These are phyloP conservation scores for Casuarina equisetifolia DNA, from an alignment of 306 rosid genomes.

Conservation along the genomic window DNA sequence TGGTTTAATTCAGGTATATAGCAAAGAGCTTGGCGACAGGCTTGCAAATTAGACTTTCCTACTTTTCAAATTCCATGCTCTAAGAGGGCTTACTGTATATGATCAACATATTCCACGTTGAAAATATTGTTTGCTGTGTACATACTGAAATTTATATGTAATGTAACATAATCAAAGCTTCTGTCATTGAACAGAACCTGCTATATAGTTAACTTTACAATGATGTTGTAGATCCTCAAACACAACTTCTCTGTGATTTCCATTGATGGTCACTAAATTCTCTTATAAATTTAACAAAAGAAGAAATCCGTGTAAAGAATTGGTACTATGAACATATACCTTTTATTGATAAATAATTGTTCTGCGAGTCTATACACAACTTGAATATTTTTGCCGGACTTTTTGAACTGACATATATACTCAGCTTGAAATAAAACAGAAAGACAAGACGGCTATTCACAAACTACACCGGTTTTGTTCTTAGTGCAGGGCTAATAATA, in stretches of 20 bases:
- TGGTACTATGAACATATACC: not conserved
- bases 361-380: not conserved
- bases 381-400: not conserved
- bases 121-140: slow-evolving; percentile 28
- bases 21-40: slow-evolving; percentile 52
- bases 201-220: not conserved
- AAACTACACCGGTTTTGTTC: not conserved
- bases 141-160: slow-evolving; percentile 25
- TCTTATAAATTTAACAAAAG: no score
- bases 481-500: no score
- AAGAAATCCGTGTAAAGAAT: not conserved
- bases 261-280: no score
- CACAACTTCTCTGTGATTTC: not conserved
- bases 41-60: slow-evolving; percentile 41
- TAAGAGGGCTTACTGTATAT: not conserved
- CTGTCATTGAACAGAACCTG: not conserved
- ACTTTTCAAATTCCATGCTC: slow-evolving; percentile 8
- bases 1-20: slow-evolving; percentile 63
- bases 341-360: not conserved
- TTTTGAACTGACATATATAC: not conserved
- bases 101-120: slow-evolving; percentile 10
- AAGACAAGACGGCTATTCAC: no score
- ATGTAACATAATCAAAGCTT: not conserved
- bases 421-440: not conserved
- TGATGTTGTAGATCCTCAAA: no score